Evolutionary conservation across 208 protist species (phyloP).

Genomic region (Acanthamoeba sp.): DNA sequence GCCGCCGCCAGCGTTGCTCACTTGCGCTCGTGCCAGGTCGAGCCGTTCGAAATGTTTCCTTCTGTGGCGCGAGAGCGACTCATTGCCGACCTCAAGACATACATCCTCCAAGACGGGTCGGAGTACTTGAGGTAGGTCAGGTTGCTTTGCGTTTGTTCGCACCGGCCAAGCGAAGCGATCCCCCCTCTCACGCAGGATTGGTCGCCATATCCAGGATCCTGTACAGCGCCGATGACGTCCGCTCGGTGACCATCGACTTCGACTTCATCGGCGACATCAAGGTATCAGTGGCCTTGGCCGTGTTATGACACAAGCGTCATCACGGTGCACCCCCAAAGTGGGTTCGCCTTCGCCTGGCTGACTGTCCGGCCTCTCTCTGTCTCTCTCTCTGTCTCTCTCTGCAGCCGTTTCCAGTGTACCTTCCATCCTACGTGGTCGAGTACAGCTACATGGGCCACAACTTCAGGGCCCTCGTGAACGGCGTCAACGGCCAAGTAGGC

Average conservation of each 20-base stretch:
- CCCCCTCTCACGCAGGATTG: not conserved
- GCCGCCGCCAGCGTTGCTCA: too few species aligned
- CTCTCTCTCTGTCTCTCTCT: not conserved
- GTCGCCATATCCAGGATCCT: not conserved
- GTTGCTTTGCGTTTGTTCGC: not conserved
- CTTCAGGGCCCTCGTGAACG: constrained; percentile 6
- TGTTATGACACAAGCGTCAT: not conserved
- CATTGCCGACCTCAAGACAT: not conserved
- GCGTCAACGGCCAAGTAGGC: not conserved
- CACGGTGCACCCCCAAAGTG: too few species aligned
- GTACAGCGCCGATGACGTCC: not conserved
- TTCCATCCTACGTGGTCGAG: not conserved
- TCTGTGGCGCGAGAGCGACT: not conserved
- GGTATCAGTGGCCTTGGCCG: not conserved
- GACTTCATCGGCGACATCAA: constrained; percentile 21
- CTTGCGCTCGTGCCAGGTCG: not conserved
- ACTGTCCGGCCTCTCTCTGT: not conserved
- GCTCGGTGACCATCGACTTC: not conserved
- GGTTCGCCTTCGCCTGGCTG: too few species aligned
- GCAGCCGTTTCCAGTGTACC: constrained; percentile 3
- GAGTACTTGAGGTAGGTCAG: not conserved
- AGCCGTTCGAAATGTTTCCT: constrained; percentile 7
- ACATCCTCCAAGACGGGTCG: not conserved
- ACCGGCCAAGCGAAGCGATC: too few species aligned
- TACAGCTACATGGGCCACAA: not conserved